Conservation (phyloP, 2,329 filamentous ascomycete species). For the Rhinocladiella mackenziei region DNA sequence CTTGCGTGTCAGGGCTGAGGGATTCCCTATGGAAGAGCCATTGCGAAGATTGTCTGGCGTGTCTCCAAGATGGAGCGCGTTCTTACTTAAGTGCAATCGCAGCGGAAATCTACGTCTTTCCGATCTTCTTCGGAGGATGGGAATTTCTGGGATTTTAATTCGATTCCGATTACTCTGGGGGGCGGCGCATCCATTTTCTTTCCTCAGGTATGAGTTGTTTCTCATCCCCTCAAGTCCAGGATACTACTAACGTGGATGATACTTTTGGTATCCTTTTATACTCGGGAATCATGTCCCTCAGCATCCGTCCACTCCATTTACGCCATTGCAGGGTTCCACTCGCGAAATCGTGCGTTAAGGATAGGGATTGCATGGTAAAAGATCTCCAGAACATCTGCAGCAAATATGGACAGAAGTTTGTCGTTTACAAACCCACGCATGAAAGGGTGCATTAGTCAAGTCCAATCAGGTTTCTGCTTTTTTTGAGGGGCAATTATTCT, state of each 20-base stretch:
- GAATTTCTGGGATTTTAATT: slow-evolving; percentile 60
- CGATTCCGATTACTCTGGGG: slow-evolving; percentile 89
- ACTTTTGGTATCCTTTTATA: background rate
- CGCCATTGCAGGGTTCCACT: slow-evolving; percentile 9
- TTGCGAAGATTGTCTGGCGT: slow-evolving; percentile 82
- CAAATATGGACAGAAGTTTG: background rate
- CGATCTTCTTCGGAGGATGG: slow-evolving; percentile 29
- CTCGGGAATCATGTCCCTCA: slow-evolving; percentile 1
- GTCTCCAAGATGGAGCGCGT: slow-evolving; percentile 22
- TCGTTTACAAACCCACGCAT: background rate
- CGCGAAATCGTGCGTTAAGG: background rate
- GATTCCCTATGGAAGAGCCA: slow-evolving; percentile 77
- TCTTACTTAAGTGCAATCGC: slow-evolving; percentile 94
- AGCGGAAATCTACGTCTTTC: slow-evolving; percentile 57
- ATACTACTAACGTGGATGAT: slow-evolving; percentile 20
- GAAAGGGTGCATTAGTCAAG: background rate
- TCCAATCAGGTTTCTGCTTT: too few species aligned
- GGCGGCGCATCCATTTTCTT: slow-evolving; percentile 64
- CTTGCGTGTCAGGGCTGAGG: slow-evolving; percentile 28
- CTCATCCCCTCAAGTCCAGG: slow-evolving; percentile 9
- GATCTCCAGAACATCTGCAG: background rate
- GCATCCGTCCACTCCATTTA: slow-evolving; percentile 15
- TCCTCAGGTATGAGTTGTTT: slow-evolving; percentile 28
- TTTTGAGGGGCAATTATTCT: too few species aligned
- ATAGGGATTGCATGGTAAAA: background rate